Evolutionary conservation across 345 rosid genomes (phyloP).

Genomic region (Syzygium oleosum): DNA sequence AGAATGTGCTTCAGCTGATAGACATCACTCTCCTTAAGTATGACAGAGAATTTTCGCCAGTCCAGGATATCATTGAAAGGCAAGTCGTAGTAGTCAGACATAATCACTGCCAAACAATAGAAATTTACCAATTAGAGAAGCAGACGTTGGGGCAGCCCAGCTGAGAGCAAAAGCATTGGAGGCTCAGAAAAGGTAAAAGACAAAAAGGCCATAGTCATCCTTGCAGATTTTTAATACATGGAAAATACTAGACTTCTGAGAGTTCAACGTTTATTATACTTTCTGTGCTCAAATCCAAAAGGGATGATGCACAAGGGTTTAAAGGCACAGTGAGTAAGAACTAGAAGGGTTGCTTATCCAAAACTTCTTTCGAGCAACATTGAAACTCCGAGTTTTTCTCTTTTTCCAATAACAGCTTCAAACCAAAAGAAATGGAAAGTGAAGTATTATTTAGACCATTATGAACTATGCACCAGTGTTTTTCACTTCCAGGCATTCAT

Average conservation of each 20-base stretch:
- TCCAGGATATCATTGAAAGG: conserved; percentile 79
- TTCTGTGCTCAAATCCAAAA: not conserved
- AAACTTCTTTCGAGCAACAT: not conserved
- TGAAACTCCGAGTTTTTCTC: not conserved
- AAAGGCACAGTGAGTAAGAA: not conserved
- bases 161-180: not conserved
- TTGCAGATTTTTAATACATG: not conserved
- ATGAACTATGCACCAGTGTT: not conserved
- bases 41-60: conserved; percentile 64
- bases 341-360: not conserved
- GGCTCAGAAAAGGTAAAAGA: not conserved
- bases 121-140: not conserved
- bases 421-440: not conserved
- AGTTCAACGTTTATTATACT: not conserved
- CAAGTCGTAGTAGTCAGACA: conserved; percentile 73
- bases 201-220: not conserved
- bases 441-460: not conserved
- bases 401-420: not conserved
- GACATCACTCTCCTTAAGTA: conserved; percentile 58
- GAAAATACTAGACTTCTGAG: not conserved
- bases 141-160: not conserved
- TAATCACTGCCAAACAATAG: conserved; percentile 51
- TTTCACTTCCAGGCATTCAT: not conserved
- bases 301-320: not conserved
- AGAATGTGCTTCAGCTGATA: conserved; percentile 64